phyloP scores from a whole-genome alignment of 2,329 filamentous ascomycete genomes.

The Alternaria conjuncta region DNA sequence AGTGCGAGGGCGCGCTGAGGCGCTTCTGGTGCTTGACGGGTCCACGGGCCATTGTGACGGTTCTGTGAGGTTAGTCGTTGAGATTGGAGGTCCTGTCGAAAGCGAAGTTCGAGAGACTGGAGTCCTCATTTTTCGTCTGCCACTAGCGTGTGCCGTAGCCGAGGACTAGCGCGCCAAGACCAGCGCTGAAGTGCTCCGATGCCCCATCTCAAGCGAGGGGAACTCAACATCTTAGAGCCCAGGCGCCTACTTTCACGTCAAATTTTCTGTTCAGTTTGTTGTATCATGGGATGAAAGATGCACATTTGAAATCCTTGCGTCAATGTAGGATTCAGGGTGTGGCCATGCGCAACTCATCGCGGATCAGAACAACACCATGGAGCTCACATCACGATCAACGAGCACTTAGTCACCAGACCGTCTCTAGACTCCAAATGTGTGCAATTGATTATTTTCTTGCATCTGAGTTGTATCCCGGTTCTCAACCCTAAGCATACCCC shows the following conservation, averaged over 20 bases:
- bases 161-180: constrained; percentile 1
- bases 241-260: neutral
- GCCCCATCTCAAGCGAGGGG: neutral
- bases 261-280: neutral
- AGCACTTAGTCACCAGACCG: neutral
- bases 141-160: constrained; percentile 20
- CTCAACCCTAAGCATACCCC: constrained; percentile 66
- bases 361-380: neutral
- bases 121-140: constrained; percentile 9
- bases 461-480: neutral
- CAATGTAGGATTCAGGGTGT: neutral
- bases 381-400: neutral
- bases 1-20: constrained; percentile 98
- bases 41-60: constrained; percentile 69
- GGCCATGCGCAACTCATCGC: neutral
- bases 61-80: constrained; percentile 47
- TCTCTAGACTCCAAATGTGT: neutral
- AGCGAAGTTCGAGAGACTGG: constrained; percentile 14
- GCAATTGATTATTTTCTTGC: neutral
- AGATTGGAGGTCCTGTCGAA: constrained; percentile 38
- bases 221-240: neutral
- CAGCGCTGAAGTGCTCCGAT: neutral
- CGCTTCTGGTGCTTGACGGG: constrained; percentile 99
- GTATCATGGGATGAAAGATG: neutral
- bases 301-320: neutral